Evolutionary conservation across 2,329 filamentous ascomycete genomes (phyloP), one percentile per base, ranked within the genome.

Genomic region (Clarireedia monteithiana): DNA sequence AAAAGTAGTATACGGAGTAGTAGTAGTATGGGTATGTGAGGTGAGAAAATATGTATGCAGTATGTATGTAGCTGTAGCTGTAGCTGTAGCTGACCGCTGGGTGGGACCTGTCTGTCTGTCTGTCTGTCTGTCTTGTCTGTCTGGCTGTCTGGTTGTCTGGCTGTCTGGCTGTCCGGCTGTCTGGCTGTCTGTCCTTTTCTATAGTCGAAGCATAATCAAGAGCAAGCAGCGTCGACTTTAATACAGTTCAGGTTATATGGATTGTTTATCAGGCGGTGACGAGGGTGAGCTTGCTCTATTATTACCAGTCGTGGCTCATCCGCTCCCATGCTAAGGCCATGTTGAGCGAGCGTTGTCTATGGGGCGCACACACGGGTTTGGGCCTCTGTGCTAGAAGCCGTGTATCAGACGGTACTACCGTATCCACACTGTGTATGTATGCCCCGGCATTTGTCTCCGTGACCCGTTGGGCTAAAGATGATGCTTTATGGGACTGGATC

Each of bases 371-470:
- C 47, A 50, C 39, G 39, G 53, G 53, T 55, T 55, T 50, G 46
- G 52, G 52, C 52, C 46, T 55, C 20, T 17, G 38, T 50, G 53
- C 53, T 50, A 53, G 53, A 53, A 48, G 50, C 56, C 50, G 53
- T 58, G 60, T 60, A 59, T 62, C 56, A 60, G 44, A 62, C 57
- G 59, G 59, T 47, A 59, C 54, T 58, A 58, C 55, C 53, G 53
- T 55, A 50, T 34, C 46, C 38, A 42, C 53, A 10, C 39, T 42
- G 6, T 55, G 53, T 17, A n/a, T 55, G 53, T 17, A 36, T 53
- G 49, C 54, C 55, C 59, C 61, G 60, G 61, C 60, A 60, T 52
- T 60, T 62, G 58, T 39, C 56, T 58, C 60, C 59, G 58, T 59
- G 55, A 53, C 53, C 60, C 58, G 60, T 62, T 57, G 50, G 57